Base-by-base conservation (phyloP, 2,329 filamentous ascomycete genomes). In the Xylaria sp. region DNA sequence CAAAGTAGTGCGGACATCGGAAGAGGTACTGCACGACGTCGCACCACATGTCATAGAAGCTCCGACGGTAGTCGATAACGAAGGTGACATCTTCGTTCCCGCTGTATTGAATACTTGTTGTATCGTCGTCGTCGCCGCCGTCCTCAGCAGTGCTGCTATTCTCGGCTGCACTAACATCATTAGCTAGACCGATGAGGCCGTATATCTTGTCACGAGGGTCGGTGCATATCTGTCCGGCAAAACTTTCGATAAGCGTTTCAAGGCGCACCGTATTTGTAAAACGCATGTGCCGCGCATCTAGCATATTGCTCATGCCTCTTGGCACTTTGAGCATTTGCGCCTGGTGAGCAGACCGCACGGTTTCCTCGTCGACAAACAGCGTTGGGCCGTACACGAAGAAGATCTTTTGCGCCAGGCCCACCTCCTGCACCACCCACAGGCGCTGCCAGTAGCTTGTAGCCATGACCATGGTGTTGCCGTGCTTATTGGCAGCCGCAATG, bases 31-130 rank as follows among this genome's bases (percentile, higher is more conserved):
- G 53, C 21, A 67, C 53, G 18, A 37, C 12, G 47, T 63, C 65
- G 35, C 60, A 67, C 65, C 65, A 63, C 10, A 63, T 63, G 32
- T 59, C 47, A 25, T 67, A 67, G 60, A 47, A 67, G 54, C 44
- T 35, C 53, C 59, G 47, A n/a, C 59, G 51, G 53, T 66, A 66
- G 53, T 67, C 65, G n/a, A 67, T 63, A 13, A 60, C 40, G 32
- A 67, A 60, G 4, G 37, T 47, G 1, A 63, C 60, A 5, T 63
- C 42, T 12, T 59, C 53, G 23, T 32, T 12, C n/a, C 44, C 53
- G 9, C n/a, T 13, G 8, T 62, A 21, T 21, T 40, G 40, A 5
- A 51, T 23, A 58, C 6, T 12, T 23, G 10, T 53, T 1, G 9
- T 10, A 6, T 50, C 29, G 13, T 21, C 29, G 13, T 21, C 6